A percentile compares a stretch with the other conserved stretches of the same genome.
Conservation (phyloP, 2,329 filamentous ascomycete genomes). For the Pseudonectria buxi region DNA sequence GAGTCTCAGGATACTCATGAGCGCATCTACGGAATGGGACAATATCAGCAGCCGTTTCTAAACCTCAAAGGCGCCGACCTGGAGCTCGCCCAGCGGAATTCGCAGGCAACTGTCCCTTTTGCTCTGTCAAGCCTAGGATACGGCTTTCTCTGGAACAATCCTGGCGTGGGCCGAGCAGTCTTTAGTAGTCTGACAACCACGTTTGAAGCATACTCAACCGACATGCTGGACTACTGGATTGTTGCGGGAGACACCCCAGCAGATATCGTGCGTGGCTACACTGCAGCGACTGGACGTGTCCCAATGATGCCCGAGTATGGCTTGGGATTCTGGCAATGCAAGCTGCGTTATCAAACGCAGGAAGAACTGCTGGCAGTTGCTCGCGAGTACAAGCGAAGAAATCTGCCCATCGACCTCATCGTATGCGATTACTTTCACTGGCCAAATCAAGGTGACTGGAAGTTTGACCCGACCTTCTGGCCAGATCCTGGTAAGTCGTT, state of each 20-base stretch:
- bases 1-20: conserved; percentile 49
- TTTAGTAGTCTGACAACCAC: conserved; percentile 55
- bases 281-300: conserved; percentile 48
- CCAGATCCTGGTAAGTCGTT: conserved; percentile 48
- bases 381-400: conserved; percentile 48
- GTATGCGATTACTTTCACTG: conserved; percentile 65
- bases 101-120: conserved; percentile 59
- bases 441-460: conserved; percentile 61
- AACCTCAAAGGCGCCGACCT: conserved; percentile 56
- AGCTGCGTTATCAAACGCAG: conserved; percentile 59
- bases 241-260: conserved; percentile 50
- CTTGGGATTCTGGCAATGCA: conserved; percentile 63
- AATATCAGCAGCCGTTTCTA: conserved; percentile 59
- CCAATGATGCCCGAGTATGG: conserved; percentile 65
- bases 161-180: conserved; percentile 52
- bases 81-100: conserved; percentile 60
- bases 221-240: conserved; percentile 57
- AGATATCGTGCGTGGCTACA: conserved; percentile 51
- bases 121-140: conserved; percentile 54
- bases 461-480: conserved; percentile 57
- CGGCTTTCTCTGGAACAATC: conserved; percentile 62
- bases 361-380: conserved; percentile 56
- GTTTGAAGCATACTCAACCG: conserved; percentile 54
- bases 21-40: conserved; percentile 62
- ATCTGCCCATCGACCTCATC: conserved; percentile 57